A percentile compares a stretch with the other conserved stretches of the same genome.
Evolutionary conservation across 75 land plant genomes (phyloP).

Genomic region (Selaginella tamariscina): DNA sequence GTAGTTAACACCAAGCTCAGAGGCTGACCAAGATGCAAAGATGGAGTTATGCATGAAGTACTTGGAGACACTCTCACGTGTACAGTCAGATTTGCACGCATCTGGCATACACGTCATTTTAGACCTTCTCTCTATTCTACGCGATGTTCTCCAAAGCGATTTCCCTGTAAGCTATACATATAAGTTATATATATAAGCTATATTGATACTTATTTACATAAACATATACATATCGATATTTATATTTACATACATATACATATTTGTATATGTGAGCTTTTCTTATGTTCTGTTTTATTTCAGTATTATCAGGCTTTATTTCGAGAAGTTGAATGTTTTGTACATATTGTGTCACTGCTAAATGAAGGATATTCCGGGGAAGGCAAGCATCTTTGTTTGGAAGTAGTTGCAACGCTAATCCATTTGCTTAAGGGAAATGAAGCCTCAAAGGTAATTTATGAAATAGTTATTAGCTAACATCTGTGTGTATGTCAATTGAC

Average conservation of each 20-base stretch:
- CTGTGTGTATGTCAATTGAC: no score
- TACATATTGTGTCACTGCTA: constrained; percentile 88
- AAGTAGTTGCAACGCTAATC: constrained; percentile 67
- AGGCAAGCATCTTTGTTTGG: constrained; percentile 51
- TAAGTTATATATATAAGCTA: not conserved
- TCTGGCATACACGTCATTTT: constrained; percentile 40
- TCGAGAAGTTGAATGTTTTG: constrained; percentile 87
- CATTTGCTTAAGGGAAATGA: constrained; percentile 62
- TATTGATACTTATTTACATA: not conserved
- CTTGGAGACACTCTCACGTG: constrained; percentile 61
- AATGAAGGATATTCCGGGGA: constrained; percentile 52
- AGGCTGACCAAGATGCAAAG: constrained; percentile 61
- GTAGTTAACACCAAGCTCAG: constrained; percentile 47
- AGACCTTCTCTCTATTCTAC: constrained; percentile 58
- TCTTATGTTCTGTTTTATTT: constrained; percentile 7
- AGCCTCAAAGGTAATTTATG: constrained; percentile 54
- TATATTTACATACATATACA: not conserved
- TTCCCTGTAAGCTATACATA: constrained; percentile 28
- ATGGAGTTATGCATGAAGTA: constrained; percentile 69
- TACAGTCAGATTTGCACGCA: constrained; percentile 40
- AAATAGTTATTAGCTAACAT: no score
- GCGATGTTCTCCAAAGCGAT: constrained; percentile 53
- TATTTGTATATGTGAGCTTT: not conserved
- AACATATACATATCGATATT: not conserved
- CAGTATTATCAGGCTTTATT: constrained; percentile 88